Evolutionary conservation across 257 asterid genomes (phyloP), one percentile per base, ranked within the genome.

Genomic region (Solanum appendiculatum): DNA sequence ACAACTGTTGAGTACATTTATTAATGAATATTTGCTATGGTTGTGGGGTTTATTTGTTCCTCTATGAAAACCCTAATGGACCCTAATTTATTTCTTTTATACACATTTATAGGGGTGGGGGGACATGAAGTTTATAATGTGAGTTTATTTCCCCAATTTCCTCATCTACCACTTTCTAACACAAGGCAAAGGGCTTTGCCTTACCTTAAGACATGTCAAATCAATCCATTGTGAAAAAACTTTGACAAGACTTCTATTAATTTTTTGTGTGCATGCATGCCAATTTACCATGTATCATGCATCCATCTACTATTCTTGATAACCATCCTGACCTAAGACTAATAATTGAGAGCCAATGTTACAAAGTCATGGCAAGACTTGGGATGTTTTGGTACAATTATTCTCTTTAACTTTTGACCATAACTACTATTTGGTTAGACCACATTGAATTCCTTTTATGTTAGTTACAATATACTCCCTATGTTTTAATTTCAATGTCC

Each of bases 181-280:
- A 86, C 68, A 29, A 18, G 58, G 81, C 81, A 37, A 44, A 25
- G 78, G 9, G 23, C 27, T 40, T 16, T 44, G 29, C 21, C 74
- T 34, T 68, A 14, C 58, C 66, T 36, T 46, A 69, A 90, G 92
- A 88, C 91, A 56, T 20, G 89, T 92, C 93, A 54, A 82, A 86
- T 91, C 91, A 58, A 69, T 87, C 89, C 85, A 18, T 82, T 80
- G 15, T 73, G 85, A 14, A 23, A 14, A 31, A 66, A 23, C 81
- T 27, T 73, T 86, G 91, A 90, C 91, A 86, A 86, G 90, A 90
- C 91, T 83, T 46, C 31, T 40, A 51, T 80, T 31, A 80, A 20
- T 51, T 51, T 51, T 16, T 51, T 77, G 18, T 78, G 73, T 42
- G 72, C 73, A 18, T 77, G 42, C 42, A 44, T 42, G 66, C 58